Evolutionary conservation across 2,329 filamentous ascomycete species (phyloP), one percentile per base, ranked within the genome.

Genomic region (Fusarium hainanense): DNA sequence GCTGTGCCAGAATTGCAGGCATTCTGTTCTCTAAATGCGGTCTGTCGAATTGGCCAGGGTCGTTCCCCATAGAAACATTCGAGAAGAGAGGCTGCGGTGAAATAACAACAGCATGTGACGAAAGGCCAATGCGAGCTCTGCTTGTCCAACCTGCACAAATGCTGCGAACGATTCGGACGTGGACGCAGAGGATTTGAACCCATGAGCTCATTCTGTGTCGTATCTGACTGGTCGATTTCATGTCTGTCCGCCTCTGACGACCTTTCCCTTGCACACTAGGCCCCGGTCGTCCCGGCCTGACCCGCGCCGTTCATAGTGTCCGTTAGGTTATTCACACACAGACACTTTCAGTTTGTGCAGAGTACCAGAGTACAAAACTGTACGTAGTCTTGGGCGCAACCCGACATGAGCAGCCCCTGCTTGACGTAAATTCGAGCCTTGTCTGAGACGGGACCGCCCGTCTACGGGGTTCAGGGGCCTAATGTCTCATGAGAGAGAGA

Each of bases 71-170:
- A 37, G 42, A 70, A 70, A 30, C 37, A 42, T 70, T 71, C 68
- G 64, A 70, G 68, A 71, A 71, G 37, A 68, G 63, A 68, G 67
- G 46, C 58, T 64, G 58, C 51, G 42, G 49, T 48, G 52, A 56
- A 48, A 51, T 42, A 52, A 28, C 49, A 52, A 42, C 56, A 46
- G 58, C 58, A 69, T 61, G 59, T 62, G 66, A 67, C 49, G 64
- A 49, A 30, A 47, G 28, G 20, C 25, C 37, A 54, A 64, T 57
- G 68, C 64, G 58, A 63, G 58, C 49, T 67, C 37, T 47, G 46
- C 66, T 37, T 61, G 30, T 52, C 28, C 49, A 54, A 49, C 28
- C 62, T 58, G 64, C 63, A 68, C 50, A 60, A 47, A 50, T 21
- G 48, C 48, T 68, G 46, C 47, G 42, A 64, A 64, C 52, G 37